Evolutionary conservation across 169 alveolate genomes (phyloP), one percentile per base, ranked within the genome.

Genomic region (Pseudocohnilembus persalinus): DNA sequence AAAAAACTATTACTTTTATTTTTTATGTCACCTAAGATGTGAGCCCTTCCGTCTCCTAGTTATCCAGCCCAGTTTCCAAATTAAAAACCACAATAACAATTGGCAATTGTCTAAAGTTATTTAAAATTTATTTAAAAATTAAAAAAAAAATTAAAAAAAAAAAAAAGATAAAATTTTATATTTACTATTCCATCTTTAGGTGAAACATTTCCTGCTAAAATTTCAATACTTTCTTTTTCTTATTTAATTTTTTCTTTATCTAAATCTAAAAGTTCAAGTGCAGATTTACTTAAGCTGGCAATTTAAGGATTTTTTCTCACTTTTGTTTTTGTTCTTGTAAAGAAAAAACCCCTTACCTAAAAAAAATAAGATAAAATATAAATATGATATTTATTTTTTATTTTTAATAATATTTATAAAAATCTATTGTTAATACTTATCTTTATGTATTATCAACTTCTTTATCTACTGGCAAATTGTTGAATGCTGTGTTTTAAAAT

Each of bases 21-120:
- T 74, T 31, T 82, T 11, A 89, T 76, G 81, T 92, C 95, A 11
- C 95, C 95, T 29, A 89, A 35, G 28, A 90, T 31, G 20, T 89
- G 89, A 1, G 95, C 95, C 76, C 95, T 92, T 0, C 95, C 95
- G 82, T 92, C 95, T 30, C 95, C 95, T n/a, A 92, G 81, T 75
- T 92, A 86, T 27, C 92, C 92, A 31, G 95, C 92, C 88, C 90
- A 92, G 24, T 76, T 75, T 26, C 95, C 95, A 82, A 92, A 92
- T 81, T 92, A 73, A 63, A 87, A 88, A 1, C 95, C 95, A 87
- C 95, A 92, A 74, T 92, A 92, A 32, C 91, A 86, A 83, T 92
- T 89, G 32, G 93, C 84, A 0, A 92, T 72, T 1, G 95, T 92
- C 49, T 81, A n/a, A 1, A 73, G 27, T 16, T 85, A 87, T 72